Evolutionary conservation across 2,329 filamentous ascomycete genomes (phyloP), one percentile per base, ranked within the genome.

Genomic region (Exophiala phaeomuriformis): DNA sequence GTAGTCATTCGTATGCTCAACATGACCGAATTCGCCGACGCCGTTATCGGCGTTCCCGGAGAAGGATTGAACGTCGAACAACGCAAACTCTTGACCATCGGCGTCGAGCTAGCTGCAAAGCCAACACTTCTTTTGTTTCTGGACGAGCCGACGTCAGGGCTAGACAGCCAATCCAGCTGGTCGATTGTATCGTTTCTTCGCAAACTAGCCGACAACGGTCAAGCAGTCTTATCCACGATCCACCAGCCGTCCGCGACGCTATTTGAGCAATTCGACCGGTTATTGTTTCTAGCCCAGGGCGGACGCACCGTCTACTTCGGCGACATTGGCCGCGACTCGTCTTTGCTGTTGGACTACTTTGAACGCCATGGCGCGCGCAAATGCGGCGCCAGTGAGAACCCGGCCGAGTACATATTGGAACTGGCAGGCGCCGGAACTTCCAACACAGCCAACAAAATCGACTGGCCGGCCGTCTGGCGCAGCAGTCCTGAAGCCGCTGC

Each of bases 11-110:
- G 86, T 71, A 79, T 95, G 31, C 75, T 96, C 28, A 89, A 93
- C 42, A 95, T 96, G 88, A 78, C 89, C 60, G 81, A 87, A 49
- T 95, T 93, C 63, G 88, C 90, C 9, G 89, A 95, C 67, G 90
- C 90, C 10, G 78, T 95, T 39, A 88, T 96, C 52, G 90, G 90
- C 76, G 85, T 93, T 32, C 88, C 88, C 3, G 90, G 90, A 59
- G 88, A 93, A 75, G 68, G 77, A 72, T 69, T 80, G 31, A 79
- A 79, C 49, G 77, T 80, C 12, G 81, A 84, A 65, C 81, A 84
- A 66, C 75, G 81, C 28, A 84, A 84, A 67, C 86, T 88, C 64
- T 78, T 96, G 5, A 96, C 90, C 0, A 95, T 96, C 59, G 91
- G 89, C 70, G 90, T 96, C 12, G 91, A 96, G 68, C 79, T 87